These are phyloP conservation scores for Penicillium ochrochloron DNA, from an alignment of 495 filamentous ascomycete species.

Conservation along the genomic window DNA sequence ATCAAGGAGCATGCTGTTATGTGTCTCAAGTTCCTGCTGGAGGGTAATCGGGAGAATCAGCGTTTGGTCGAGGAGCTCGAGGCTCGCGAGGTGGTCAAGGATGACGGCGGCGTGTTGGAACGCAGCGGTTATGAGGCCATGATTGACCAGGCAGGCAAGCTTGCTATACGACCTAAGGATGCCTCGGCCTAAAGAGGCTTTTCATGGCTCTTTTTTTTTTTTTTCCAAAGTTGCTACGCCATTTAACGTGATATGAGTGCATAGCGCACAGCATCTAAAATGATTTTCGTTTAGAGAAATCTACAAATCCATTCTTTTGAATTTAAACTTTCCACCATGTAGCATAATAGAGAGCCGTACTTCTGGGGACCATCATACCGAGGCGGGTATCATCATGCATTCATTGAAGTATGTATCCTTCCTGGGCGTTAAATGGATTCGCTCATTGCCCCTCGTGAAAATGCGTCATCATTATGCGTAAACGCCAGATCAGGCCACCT, in stretches of 20 bases:
- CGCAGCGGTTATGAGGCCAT: conserved; percentile 57
- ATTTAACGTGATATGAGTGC: conserved; percentile 6
- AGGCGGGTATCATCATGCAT: conserved; percentile 3
- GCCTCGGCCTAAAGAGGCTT: conserved; percentile 38
- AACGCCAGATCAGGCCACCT: conserved; percentile 2
- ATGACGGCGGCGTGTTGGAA: conserved; percentile 54
- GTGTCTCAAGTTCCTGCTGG: conserved; percentile 85
- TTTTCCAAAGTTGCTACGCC: not conserved
- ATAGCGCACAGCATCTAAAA: not conserved
- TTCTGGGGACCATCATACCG: not conserved
- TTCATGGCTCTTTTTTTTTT: not conserved
- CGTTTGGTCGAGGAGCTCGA: conserved; percentile 71
- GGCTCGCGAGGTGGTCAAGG: conserved; percentile 53
- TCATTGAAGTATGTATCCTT: conserved; percentile 7
- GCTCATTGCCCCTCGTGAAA: conserved; percentile 12
- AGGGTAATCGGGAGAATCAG: conserved; percentile 81
- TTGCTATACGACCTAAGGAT: conserved; percentile 43
- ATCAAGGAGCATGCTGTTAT: conserved; percentile 91
- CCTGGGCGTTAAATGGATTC: not conserved
- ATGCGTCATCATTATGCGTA: conserved; percentile 18
- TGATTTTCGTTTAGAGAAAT: not conserved
- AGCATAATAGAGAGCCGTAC: not conserved
- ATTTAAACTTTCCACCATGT: not conserved
- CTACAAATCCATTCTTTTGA: not conserved
- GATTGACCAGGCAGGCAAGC: conserved; percentile 57